A percentile compares a stretch with the other conserved stretches of the same genome.
Conservation (phyloP, 2,329 filamentous ascomycete species). For the Arthroderma uncinatum region DNA sequence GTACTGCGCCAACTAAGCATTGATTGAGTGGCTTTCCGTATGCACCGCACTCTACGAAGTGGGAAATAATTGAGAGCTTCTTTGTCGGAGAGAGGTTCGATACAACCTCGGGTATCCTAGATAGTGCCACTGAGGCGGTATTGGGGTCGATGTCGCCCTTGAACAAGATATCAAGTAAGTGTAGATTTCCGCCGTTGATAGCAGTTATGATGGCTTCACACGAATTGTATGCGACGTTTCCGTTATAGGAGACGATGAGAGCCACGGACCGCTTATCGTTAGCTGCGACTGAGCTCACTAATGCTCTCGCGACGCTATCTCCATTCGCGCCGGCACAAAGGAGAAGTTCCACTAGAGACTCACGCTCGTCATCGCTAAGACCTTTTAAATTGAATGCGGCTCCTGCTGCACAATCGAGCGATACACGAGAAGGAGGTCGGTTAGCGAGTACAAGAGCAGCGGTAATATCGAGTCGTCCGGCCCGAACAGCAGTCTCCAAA, state of each 20-base stretch:
- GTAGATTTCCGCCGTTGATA: conserved; percentile 38
- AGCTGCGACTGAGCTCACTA: conserved; percentile 40
- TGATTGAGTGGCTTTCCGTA: conserved; percentile 16
- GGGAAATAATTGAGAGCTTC: conserved; percentile 15
- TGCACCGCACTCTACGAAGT: conserved; percentile 14
- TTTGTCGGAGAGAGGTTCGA: conserved; percentile 11
- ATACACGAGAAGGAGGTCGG: conserved; percentile 40
- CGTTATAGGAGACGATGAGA: conserved; percentile 44
- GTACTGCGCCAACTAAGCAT: conserved; percentile 16
- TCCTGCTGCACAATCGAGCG: conserved; percentile 43
- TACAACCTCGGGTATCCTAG: conserved; percentile 10
- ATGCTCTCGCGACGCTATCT: conserved; percentile 38
- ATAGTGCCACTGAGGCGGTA: conserved; percentile 37
- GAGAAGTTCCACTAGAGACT: conserved; percentile 45
- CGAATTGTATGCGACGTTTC: conserved; percentile 45
- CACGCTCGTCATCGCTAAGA: conserved; percentile 40
- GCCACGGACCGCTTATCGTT: conserved; percentile 46
- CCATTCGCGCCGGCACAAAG: conserved; percentile 49
- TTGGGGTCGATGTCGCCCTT: conserved; percentile 35
- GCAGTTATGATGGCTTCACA: conserved; percentile 41
- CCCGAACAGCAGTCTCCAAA: conserved; percentile 12
- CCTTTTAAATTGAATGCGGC: conserved; percentile 38
- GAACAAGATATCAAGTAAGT: conserved; percentile 41
- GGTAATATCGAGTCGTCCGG: conserved; percentile 43
- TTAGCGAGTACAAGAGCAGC: conserved; percentile 46